phyloP scores from a whole-genome alignment of 78 protist genomes.

The Dictyostelium firmibasis region DNA sequence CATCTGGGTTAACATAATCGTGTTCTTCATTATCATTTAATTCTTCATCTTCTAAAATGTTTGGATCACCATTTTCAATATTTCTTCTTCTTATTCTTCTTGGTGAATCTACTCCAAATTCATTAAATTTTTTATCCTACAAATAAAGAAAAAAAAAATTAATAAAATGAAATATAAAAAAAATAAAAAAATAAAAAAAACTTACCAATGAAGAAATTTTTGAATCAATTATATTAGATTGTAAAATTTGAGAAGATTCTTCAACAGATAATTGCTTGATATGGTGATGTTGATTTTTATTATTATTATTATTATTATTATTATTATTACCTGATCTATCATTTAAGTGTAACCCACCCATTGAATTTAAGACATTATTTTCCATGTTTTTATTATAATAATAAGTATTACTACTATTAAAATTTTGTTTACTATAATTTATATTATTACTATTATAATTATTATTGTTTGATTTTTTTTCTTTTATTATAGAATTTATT shows the following conservation, averaged over 20 bases:
- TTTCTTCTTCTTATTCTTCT: not conserved
- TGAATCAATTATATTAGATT: not conserved
- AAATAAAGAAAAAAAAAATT: not conserved
- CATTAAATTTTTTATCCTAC: not conserved
- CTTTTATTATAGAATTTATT: not conserved
- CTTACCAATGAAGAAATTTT: not conserved
- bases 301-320: not conserved
- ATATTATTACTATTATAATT: not conserved
- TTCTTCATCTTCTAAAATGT: not conserved
- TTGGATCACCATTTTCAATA: not conserved
- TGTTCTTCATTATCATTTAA: not conserved
- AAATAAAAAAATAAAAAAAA: not conserved
- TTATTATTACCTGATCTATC: not conserved
- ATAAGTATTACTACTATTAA: not conserved
- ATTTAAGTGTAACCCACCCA: not conserved
- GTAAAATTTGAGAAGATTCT: not conserved
- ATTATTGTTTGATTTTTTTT: not conserved
- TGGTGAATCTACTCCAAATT: constrained; percentile 26
- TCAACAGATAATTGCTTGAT: constrained; percentile 32
- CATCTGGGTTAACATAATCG: not conserved
- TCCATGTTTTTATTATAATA: not conserved
- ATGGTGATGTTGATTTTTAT: not conserved
- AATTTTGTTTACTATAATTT: not conserved
- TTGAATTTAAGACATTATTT: not conserved
- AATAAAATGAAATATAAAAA: not conserved